Evolutionary conservation across 2,329 filamentous ascomycete species (phyloP), one percentile per base, ranked within the genome.

Genomic region (Aspergillus pseudoglaucus): DNA sequence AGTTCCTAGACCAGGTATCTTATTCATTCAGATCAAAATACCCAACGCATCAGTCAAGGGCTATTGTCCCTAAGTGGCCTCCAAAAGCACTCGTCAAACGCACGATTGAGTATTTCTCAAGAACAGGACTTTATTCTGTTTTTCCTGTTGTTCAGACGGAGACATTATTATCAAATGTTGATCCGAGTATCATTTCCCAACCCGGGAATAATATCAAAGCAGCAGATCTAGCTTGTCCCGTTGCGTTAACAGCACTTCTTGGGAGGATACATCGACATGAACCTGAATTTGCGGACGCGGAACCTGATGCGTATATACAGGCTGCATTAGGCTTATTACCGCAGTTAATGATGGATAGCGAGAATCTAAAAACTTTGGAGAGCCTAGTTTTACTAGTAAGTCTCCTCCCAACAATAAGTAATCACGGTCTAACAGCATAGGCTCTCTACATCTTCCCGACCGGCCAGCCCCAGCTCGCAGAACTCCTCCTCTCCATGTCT

Each of bases 181-280:
- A 58, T 7, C 43, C 51, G 3, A 38, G 51, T 45, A 42, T 53
- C 3, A 38, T 58, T 14, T 47, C 51, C 3, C 46, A 48, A 20
- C 50, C 51, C 6, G 25, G 53, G 6, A 20, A 48, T 7, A 37
- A 42, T 5, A 47, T 41, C 12, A 49, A 47, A 22, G 48, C 49
- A 3, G 47, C 56, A 0, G 49, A 51, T 25, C 45, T 48, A 5
- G 56, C 59, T 6, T 58, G 57, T 47, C 46, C 60, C 2, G 47
- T 52, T 18, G 57, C 54, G 3, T 57, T 62, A 30, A 58, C 59
- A 4, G 59, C 59, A 15, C 50, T 56, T 35, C 50, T 61, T 12
- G 57, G 52, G 8, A 49, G 51, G n/a, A 54, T 62, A n/a, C 59
- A 56, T 38, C 52, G 53, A 3, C 54, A 54, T 45, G 53, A 59